Evolutionary conservation across 2,329 filamentous ascomycete species (phyloP).

Genomic region (Sphaceloma murrayae): DNA sequence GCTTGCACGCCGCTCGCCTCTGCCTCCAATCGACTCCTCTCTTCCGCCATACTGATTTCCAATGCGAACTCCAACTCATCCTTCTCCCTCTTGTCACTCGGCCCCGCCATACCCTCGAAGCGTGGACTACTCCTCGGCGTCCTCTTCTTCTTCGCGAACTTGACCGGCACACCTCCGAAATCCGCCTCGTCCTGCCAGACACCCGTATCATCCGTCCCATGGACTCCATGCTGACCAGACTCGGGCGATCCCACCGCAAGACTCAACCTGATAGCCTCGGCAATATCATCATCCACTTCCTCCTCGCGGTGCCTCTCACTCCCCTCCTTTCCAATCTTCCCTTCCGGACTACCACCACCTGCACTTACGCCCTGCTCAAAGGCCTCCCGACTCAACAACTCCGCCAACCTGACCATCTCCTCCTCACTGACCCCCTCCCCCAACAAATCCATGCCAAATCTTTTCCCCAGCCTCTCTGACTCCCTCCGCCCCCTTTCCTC

Average conservation of each 20-base stretch:
- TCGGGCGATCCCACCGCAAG: no score
- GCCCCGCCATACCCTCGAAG: slow-evolving; percentile 26
- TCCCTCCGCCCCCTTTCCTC: slow-evolving; percentile 58
- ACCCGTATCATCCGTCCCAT: not conserved
- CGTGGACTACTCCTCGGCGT: slow-evolving; percentile 21
- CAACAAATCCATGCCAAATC: slow-evolving; percentile 74
- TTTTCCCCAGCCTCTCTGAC: slow-evolving; percentile 58
- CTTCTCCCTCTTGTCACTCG: slow-evolving; percentile 37
- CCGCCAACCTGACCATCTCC: slow-evolving; percentile 53
- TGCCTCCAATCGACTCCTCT: slow-evolving; percentile 35
- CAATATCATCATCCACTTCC: slow-evolving; percentile 48
- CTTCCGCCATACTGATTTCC: slow-evolving; percentile 52
- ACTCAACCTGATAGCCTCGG: slow-evolving; percentile 52
- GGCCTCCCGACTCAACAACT: slow-evolving; percentile 52
- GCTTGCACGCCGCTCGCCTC: slow-evolving; percentile 5
- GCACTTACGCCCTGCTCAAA: slow-evolving; percentile 33
- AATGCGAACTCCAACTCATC: slow-evolving; percentile 53
- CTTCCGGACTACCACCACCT: not conserved
- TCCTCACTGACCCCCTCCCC: slow-evolving; percentile 49
- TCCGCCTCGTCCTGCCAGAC: slow-evolving; percentile 14
- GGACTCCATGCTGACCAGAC: no score
- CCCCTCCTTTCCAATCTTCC: not conserved
- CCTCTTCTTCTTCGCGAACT: slow-evolving; percentile 32
- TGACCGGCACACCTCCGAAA: slow-evolving; percentile 38
- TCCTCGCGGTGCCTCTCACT: slow-evolving; percentile 33